Base-by-base conservation (phyloP, 2,329 filamentous ascomycete species). In the Penicillium sp. region DNA sequence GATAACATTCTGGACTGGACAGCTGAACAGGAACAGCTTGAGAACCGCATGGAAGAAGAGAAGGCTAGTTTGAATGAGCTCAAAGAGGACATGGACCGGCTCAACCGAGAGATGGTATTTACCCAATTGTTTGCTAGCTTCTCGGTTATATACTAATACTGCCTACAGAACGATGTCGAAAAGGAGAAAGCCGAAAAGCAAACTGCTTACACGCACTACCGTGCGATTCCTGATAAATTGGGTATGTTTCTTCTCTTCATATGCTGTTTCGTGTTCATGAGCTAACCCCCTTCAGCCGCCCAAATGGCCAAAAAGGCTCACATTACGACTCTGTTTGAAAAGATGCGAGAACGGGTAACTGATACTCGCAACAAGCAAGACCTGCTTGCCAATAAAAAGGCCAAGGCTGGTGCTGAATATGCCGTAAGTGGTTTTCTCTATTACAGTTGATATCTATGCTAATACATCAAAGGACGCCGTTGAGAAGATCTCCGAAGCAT, bases 171-270 rank as follows among this genome's bases (percentile, higher is more conserved):
- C 9, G 55, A 63, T 27, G 63, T 77, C 21, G 73, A 84, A 56
- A 65, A 73, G 0, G 84, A 91, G 61, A 95, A 96, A 74, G 82
- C 76, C 37, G 78, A 80, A 5, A 79, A 89, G 39, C 91, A 96
- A 68, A 84, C 78, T 55, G 86, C 86, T 33, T 78, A 84, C 26
- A 86, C 84, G 35, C 80, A 83, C 52, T 92, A 86, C 77, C 81
- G 83, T 53, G 83, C 83, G 21, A 78, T 96, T 9, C 90, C 89
- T 0, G 82, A 84, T 49, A 91, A 86, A 71, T 87, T 93, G 53
- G 82, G 89, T 87, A 79, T 29, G 35, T 27, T 16, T 8, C 13
- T 31, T 29, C 9, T 24, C 26, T 29, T 41, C 13, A 19, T 14
- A 22, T 29, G 5, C 19, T 43, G 13, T 37, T 21, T 41, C 7